Base-by-base conservation (phyloP, 2,329 filamentous ascomycete species). In the Xylaria sp. region DNA sequence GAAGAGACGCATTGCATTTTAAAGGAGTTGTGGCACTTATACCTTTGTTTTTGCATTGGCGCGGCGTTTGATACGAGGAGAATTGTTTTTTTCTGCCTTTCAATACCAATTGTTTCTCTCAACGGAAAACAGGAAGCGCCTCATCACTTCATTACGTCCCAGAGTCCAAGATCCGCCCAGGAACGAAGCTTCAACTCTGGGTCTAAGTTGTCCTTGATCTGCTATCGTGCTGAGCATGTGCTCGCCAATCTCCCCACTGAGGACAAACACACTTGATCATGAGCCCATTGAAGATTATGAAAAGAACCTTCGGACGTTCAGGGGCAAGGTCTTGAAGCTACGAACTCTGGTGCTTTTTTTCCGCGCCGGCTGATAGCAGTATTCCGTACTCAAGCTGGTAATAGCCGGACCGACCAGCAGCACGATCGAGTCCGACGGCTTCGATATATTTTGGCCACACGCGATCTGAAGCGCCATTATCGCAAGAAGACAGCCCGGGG, bases 1-100 rank as follows among this genome's bases (percentile, higher is more conserved):
- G 69, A 96, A 92, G 79, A 84, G 94, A 74, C 84, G 90, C 60
- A 79, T 87, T 57, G 86, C 86, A 37, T 96, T 96, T 73, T 96
- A 67, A 67, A 60, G 58, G 56, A 50, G 34, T 37, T 13, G 52
- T 42, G 57, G 61, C 55, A 55, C 58, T 57, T 60, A 57, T 53
- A 54, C 46, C 42, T 52, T 63, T 50, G 48, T 6, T 64, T 65
- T 62, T 67, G 66, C 66, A 70, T 71, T 63, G 60, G 66, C 66
- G 50, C 56, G 68, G 70, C 67, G 70, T 66, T 68, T 19, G 53
- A 59, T 44, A 55, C 48, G 18, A 51, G 58, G 58, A 42, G 8
- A 50, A 10, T 30, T 7, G 19, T 37, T n/a, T 57, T 49, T 47
- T 51, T 57, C 18, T 10, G 39, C 44, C 47, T 9, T 34, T 58